Conservation (phyloP, 805 yeast genomes). For the Peterozyma xylosa region DNA sequence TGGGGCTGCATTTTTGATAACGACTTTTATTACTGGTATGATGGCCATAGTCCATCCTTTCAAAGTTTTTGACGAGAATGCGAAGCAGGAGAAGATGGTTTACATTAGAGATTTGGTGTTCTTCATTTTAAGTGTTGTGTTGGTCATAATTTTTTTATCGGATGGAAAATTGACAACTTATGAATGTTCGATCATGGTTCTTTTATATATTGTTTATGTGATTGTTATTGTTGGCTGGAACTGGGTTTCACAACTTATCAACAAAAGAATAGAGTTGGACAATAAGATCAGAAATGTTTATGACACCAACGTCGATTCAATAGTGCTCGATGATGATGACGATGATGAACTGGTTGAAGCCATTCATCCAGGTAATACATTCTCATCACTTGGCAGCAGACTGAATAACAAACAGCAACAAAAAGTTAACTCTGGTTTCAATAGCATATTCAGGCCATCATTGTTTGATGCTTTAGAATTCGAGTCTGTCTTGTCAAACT, state of each 20-base stretch:
- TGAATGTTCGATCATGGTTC: conserved; percentile 51
- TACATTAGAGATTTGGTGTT: conserved; percentile 61
- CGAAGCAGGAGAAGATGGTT: conserved; percentile 27
- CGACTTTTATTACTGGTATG: conserved; percentile 72
- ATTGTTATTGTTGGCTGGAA: conserved; percentile 37
- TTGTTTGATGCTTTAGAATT: conserved; percentile 12
- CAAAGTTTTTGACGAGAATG: conserved; percentile 25
- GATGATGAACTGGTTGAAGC: neutral
- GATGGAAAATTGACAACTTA: conserved; percentile 44
- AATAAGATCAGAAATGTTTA: conserved; percentile 19
- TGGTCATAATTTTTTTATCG: conserved; percentile 39
- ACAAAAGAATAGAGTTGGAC: conserved; percentile 10
- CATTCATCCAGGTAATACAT: neutral
- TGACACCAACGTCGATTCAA: conserved; percentile 14
- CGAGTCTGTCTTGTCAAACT: conserved; percentile 5
- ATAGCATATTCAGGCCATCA: conserved; percentile 6
- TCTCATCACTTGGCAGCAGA: neutral
- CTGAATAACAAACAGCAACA: neutral
- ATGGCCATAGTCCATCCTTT: conserved; percentile 68
- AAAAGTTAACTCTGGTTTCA: neutral
- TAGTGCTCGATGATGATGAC: conserved; percentile 10
- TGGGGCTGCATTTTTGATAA: conserved; percentile 82
- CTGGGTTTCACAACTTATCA: conserved; percentile 15
- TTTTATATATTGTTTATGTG: conserved; percentile 56
- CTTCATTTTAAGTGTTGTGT: conserved; percentile 42